These are phyloP conservation scores for Fraxinus americana DNA, from an alignment of 257 asterid genomes.

Conservation along the genomic window DNA sequence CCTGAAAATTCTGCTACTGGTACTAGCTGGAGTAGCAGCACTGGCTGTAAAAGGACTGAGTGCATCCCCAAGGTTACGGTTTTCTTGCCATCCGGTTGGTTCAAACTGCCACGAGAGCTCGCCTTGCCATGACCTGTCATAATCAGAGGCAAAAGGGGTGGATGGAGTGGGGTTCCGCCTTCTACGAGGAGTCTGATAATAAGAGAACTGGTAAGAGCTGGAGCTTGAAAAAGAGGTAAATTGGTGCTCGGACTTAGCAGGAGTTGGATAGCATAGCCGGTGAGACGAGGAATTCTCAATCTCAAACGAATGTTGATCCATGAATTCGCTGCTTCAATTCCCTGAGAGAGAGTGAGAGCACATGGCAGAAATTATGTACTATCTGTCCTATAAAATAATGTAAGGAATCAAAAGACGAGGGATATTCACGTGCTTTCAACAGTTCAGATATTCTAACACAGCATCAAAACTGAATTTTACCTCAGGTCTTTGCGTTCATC, in stretches of 20 bases:
- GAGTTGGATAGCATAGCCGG: constrained; percentile 51
- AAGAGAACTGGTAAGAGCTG: constrained; percentile 38
- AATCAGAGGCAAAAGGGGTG: constrained; percentile 65
- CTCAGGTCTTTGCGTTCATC: constrained; percentile 9
- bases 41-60: constrained; percentile 57
- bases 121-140: constrained; percentile 67
- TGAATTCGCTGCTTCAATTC: not conserved
- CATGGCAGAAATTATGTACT: not conserved
- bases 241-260: constrained; percentile 36
- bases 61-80: constrained; percentile 56
- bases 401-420: constrained; percentile 20
- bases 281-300: constrained; percentile 28
- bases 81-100: constrained; percentile 62
- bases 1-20: constrained; percentile 44
- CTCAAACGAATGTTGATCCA: constrained; percentile 45
- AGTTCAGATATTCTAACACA: constrained; percentile 16
- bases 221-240: constrained; percentile 53
- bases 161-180: constrained; percentile 44
- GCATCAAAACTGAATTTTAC: constrained; percentile 19
- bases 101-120: constrained; percentile 77
- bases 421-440: constrained; percentile 28
- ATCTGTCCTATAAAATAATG: constrained; percentile 7
- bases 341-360: not conserved
- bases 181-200: constrained; percentile 16
- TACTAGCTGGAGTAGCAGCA: constrained; percentile 34